Evolutionary conservation across 1,284 basidiomycete species (phyloP).

Genomic region (Ustilago cynodontis): DNA sequence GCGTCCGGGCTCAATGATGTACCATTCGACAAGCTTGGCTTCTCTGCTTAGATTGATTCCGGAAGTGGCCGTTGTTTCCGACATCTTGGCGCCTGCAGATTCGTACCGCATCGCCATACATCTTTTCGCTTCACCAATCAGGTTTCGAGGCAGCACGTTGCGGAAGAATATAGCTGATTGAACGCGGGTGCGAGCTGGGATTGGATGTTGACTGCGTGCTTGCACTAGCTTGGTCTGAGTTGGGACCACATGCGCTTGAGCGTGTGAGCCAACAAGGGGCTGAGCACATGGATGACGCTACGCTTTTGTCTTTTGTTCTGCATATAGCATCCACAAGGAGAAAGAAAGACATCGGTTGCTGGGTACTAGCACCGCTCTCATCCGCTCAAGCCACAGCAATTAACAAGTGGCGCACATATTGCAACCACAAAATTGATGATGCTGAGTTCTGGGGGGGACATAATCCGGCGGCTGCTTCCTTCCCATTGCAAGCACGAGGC

Average conservation of each 20-base stretch:
- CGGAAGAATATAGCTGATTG: no score
- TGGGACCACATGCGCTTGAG: neutral
- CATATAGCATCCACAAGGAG: neutral
- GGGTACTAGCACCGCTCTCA: neutral
- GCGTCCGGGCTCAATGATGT: neutral
- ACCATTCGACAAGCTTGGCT: neutral
- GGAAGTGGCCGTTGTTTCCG: neutral
- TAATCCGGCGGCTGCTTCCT: neutral
- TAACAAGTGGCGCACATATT: slow-evolving; percentile 1
- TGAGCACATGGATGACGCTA: slow-evolving; percentile 1
- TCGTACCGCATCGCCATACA: neutral
- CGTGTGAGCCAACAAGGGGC: neutral
- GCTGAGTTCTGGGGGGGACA: neutral
- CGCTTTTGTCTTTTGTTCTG: neutral
- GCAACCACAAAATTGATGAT: neutral
- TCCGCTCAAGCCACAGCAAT: neutral
- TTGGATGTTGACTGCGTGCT: neutral
- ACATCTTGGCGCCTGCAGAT: neutral
- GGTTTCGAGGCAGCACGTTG: no score
- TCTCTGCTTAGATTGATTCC: slow-evolving; percentile 2
- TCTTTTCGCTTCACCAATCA: neutral
- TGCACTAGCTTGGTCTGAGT: neutral
- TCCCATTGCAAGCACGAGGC: neutral
- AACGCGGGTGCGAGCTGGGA: neutral
- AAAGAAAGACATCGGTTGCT: neutral